phyloP scores from a whole-genome alignment of 805 yeast genomes.

The Scheffersomyces ergatensis region DNA sequence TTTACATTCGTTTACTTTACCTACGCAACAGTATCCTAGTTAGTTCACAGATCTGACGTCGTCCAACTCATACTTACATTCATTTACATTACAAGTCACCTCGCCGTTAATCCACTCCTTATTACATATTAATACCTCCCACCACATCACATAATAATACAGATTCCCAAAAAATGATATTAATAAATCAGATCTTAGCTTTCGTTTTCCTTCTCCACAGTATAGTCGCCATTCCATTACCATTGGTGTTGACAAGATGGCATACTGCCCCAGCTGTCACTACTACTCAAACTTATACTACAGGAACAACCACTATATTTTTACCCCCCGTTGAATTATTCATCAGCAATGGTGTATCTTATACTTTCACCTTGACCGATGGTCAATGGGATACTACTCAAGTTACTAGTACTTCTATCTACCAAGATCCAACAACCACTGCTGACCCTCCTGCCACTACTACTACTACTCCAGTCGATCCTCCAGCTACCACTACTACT shows the following conservation, averaged over 20 bases:
- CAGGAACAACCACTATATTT: slow-evolving; percentile 48
- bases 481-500: slow-evolving; percentile 8
- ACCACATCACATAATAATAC: slow-evolving; percentile 3
- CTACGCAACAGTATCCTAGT: too few species aligned
- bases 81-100: too few species aligned
- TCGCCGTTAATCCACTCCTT: too few species aligned
- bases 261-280: slow-evolving; percentile 59
- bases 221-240: slow-evolving; percentile 32
- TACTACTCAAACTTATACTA: slow-evolving; percentile 35
- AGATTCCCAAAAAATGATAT: slow-evolving; percentile 1
- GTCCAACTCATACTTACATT: background rate
- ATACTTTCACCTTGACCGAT: slow-evolving; percentile 43
- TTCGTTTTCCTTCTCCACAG: slow-evolving; percentile 13
- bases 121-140: too few species aligned
- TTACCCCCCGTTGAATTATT: slow-evolving; percentile 53
- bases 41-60: background rate
- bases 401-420: slow-evolving; percentile 24
- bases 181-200: slow-evolving; percentile 5
- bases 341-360: slow-evolving; percentile 51
- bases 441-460: slow-evolving; percentile 15
- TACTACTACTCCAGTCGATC: slow-evolving; percentile 9
- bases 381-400: slow-evolving; percentile 33
- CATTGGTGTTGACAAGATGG: slow-evolving; percentile 46
- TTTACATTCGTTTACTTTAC: background rate
- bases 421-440: slow-evolving; percentile 15